Conservation (phyloP, 164 flowering plant genomes). For the Aristolochia californica region DNA sequence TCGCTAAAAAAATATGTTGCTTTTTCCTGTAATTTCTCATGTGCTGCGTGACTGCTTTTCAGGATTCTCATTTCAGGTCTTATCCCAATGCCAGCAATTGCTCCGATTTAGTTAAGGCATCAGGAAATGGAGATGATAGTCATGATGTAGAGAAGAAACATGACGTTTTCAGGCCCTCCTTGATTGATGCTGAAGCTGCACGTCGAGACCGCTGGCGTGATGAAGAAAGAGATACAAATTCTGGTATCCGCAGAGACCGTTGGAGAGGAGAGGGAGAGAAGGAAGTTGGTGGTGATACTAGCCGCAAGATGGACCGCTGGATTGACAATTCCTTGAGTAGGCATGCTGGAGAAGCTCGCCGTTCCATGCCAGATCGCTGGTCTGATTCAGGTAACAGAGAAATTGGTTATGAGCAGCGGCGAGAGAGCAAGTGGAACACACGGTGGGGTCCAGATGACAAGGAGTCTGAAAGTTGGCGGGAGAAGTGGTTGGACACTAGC, state of each 20-base stretch:
- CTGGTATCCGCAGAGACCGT: slow-evolving; percentile 61
- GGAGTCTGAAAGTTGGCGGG: slow-evolving; percentile 48
- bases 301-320: slow-evolving; percentile 61
- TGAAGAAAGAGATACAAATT: slow-evolving; percentile 86
- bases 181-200: slow-evolving; percentile 55
- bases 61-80: slow-evolving; percentile 50
- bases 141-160: slow-evolving; percentile 54
- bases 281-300: slow-evolving; percentile 37
- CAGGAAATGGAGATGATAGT: slow-evolving; percentile 44
- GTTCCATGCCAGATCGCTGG: slow-evolving; percentile 60
- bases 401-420: slow-evolving; percentile 54
- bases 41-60: slow-evolving; percentile 8
- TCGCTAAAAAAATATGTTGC: no score
- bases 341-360: slow-evolving; percentile 60
- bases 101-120: slow-evolving; percentile 28
- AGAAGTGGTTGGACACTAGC: slow-evolving; percentile 50
- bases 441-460: slow-evolving; percentile 94
- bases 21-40: background rate
- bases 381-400: slow-evolving; percentile 60
- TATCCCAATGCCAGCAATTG: slow-evolving; percentile 28
- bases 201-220: slow-evolving; percentile 94
- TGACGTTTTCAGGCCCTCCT: slow-evolving; percentile 70
- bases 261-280: slow-evolving; percentile 70
- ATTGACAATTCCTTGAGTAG: slow-evolving; percentile 40
- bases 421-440: slow-evolving; percentile 93